A percentile compares a stretch with the other conserved stretches of the same genome.
Evolutionary conservation across 352 stramenopile genomes (phyloP).

Genomic region (Phytophthora sp.): DNA sequence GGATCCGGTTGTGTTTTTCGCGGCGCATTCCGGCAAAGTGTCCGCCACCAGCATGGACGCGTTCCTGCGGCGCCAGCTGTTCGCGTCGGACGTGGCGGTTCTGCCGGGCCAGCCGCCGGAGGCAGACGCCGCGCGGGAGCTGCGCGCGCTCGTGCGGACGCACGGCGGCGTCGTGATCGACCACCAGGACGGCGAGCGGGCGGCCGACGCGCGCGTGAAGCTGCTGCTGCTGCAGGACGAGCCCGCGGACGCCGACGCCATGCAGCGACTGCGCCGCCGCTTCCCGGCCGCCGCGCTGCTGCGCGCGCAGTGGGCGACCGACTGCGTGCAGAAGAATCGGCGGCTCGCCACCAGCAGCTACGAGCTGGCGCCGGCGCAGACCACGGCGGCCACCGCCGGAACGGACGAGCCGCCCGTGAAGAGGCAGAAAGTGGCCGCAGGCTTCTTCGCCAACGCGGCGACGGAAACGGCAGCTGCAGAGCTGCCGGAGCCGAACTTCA

Average conservation of each 20-base stretch:
- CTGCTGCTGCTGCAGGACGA: slow-evolving; percentile 32
- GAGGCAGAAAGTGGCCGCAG: slow-evolving; percentile 21
- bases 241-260: slow-evolving; percentile 3
- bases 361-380: not conserved
- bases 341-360: slow-evolving; percentile 36
- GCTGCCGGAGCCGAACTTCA: slow-evolving; percentile 36
- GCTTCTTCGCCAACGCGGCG: slow-evolving; percentile 10
- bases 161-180: slow-evolving; percentile 45
- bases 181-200: not conserved
- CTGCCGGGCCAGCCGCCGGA: slow-evolving; percentile 14
- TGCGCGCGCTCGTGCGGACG: slow-evolving; percentile 23
- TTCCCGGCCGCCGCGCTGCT: slow-evolving; percentile 38
- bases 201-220: slow-evolving; percentile 12
- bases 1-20: no score
- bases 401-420: slow-evolving; percentile 14
- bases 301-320: slow-evolving; percentile 44
- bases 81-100: slow-evolving; percentile 40
- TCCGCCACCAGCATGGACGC: slow-evolving; percentile 53
- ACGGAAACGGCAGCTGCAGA: not conserved
- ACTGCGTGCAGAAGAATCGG: slow-evolving; percentile 43
- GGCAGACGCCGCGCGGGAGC: not conserved
- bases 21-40: not conserved
- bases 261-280: slow-evolving; percentile 15
- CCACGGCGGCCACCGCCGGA: not conserved
- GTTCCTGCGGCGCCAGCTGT: slow-evolving; percentile 59